Conservation (phyloP, 2,329 filamentous ascomycete species). For the Hypoxylon sp. region DNA sequence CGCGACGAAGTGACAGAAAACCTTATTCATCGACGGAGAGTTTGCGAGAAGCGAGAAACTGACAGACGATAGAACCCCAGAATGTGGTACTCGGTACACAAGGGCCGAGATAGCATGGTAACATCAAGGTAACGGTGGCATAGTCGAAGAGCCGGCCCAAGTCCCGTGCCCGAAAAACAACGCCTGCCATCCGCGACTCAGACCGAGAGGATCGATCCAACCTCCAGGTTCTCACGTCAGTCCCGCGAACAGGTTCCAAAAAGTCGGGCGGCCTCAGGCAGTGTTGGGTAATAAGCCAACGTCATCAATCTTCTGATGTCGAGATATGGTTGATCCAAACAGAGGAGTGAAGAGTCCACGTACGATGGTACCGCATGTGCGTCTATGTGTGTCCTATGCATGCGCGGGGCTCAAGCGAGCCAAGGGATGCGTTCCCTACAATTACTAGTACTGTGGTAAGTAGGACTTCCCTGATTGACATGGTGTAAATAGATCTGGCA, state of each 20-base stretch:
- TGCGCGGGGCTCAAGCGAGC: constrained; percentile 36
- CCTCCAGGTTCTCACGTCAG: constrained; percentile 32
- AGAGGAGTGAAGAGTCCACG: constrained; percentile 17
- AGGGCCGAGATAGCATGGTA: constrained; percentile 44
- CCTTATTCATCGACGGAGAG: constrained; percentile 31
- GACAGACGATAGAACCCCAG: constrained; percentile 39
- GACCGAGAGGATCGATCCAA: constrained; percentile 24
- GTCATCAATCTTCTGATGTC: constrained; percentile 21
- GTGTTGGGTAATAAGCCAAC: constrained; percentile 25
- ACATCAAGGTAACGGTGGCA: constrained; percentile 41
- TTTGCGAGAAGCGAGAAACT: constrained; percentile 28
- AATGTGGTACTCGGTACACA: constrained; percentile 42
- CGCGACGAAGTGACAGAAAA: constrained; percentile 23
- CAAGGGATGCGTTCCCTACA: constrained; percentile 33
- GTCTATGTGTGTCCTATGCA: constrained; percentile 32
- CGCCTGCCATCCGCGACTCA: constrained; percentile 10
- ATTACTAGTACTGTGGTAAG: too few species aligned
- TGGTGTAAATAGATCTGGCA: constrained; percentile 26
- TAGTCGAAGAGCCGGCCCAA: constrained; percentile 35
- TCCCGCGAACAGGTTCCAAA: constrained; percentile 24
- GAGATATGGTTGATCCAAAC: constrained; percentile 28
- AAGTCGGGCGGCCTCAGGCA: constrained; percentile 24
- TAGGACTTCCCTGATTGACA: constrained; percentile 25
- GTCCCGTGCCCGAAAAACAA: constrained; percentile 35
- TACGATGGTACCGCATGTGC: constrained; percentile 26